Base-by-base conservation (phyloP, 371 early-diverging fungal genomes). In the Syncephalastrum monosporum region DNA sequence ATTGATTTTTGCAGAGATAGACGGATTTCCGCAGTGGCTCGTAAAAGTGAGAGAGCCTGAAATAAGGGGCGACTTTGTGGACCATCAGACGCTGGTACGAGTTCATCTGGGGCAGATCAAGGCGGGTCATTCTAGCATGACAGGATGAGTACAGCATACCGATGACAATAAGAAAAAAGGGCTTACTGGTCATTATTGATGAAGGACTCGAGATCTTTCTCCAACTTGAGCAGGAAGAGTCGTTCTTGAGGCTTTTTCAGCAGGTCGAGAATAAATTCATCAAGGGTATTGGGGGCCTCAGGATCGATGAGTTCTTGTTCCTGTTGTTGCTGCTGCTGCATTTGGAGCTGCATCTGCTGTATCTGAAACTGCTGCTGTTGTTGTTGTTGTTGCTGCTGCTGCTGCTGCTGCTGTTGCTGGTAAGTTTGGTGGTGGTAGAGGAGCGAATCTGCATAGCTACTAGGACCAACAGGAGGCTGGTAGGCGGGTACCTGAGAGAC, bases 51-150 rank as follows among this genome's bases (percentile, higher is more conserved):
- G 72, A 80, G 51, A 91, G 57, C 52, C 83, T 82, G 63, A 85
- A 92, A 64, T 88, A 86, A 44, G 84, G 81, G 14, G 89, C 91
- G 3, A 90, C 79, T 27, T 84, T 78, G 64, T 92, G 91, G 8
- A 88, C 78, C 57, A 92, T 81, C 60, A 89, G 68, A 12, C 92
- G 80, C 54, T 91, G 88, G 57, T 91, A 92, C 6, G 88, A 87
- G 57, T 92, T 92, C 82, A 91, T 82, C 12, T 74, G 71, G 15
- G 89, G 87, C 59, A 89, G 83, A 60, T 83, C 87, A 44, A 89
- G 65, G 15, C 83, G 72, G 44, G 74, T 74, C 53, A 79, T 76
- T 57, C 88, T 88, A 59, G 56, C 8, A n/a, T 46, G 14, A 16
- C 19, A 27, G 14, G 25, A 15, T 19, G 25, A n/a, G 24, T 19